Conservation (phyloP, 1,139 yeast species). For the Eremothecium sinecaudum region DNA sequence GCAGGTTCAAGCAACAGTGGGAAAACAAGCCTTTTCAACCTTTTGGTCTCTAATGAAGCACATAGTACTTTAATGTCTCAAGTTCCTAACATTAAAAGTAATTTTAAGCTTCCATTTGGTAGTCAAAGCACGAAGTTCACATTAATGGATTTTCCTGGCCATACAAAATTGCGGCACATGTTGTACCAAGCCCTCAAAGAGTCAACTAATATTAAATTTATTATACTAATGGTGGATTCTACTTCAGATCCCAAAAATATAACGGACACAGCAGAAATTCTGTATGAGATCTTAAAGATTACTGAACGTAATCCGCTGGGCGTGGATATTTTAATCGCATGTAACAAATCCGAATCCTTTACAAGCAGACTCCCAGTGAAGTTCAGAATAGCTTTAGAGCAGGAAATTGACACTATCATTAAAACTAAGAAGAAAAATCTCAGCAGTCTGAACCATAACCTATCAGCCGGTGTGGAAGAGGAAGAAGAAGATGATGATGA, state of each 20-base stretch:
- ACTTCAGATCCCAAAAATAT: conserved; percentile 40
- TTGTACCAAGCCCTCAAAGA: conserved; percentile 39
- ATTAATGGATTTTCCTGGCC: conserved; percentile 81
- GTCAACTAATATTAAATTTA: conserved; percentile 44
- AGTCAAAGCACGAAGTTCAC: conserved; percentile 29
- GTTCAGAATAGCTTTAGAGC: conserved; percentile 49
- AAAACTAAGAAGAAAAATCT: conserved; percentile 23
- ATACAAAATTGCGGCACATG: conserved; percentile 54
- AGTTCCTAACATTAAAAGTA: conserved; percentile 34
- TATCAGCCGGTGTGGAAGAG: conserved; percentile 49
- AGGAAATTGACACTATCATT: conserved; percentile 45
- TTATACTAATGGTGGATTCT: conserved; percentile 62
- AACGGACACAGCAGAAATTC: conserved; percentile 42
- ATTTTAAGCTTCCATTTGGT: conserved; percentile 33
- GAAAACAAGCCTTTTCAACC: conserved; percentile 56
- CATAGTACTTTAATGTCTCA: conserved; percentile 23
- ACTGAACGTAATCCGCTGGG: conserved; percentile 56
- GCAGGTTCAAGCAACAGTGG: conserved; percentile 70
- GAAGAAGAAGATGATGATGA: conserved; percentile 66
- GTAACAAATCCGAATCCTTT: conserved; percentile 78
- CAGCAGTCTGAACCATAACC: conserved; percentile 24
- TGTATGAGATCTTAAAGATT: conserved; percentile 45
- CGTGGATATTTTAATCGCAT: conserved; percentile 61
- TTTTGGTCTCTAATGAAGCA: conserved; percentile 18
- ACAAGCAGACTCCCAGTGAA: conserved; percentile 64